Evolutionary conservation across 2,329 filamentous ascomycete species (phyloP).

Genomic region (Paracorniculantispora psalliotae): DNA sequence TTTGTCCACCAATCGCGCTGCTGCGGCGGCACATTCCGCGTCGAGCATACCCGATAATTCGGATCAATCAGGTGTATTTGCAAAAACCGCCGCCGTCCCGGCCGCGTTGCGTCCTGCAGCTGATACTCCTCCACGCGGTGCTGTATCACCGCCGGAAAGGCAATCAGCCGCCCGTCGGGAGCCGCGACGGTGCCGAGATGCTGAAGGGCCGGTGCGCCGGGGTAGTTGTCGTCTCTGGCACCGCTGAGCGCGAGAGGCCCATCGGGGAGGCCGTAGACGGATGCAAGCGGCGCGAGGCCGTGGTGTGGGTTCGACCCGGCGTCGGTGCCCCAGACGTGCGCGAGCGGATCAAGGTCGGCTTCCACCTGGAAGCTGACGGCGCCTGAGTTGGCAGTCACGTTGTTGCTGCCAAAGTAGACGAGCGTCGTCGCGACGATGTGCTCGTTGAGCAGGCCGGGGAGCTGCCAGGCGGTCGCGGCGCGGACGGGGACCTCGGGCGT

Average conservation of each 20-base stretch:
- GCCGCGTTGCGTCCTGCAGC: slow-evolving; percentile 42
- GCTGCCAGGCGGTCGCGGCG: background rate
- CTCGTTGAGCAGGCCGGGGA: slow-evolving; percentile 3
- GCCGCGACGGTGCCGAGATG: slow-evolving; percentile 36
- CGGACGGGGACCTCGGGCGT: background rate
- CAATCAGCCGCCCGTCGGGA: too few species aligned
- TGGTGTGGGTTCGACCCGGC: background rate
- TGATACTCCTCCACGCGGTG: slow-evolving; percentile 46
- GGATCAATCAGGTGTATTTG: slow-evolving; percentile 58
- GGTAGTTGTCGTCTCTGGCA: background rate
- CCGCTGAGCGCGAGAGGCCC: background rate
- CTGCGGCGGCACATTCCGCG: slow-evolving; percentile 36
- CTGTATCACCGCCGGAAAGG: too few species aligned
- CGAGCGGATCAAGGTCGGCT: background rate
- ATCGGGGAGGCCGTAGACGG: background rate
- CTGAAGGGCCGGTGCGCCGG: background rate
- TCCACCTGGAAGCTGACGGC: background rate
- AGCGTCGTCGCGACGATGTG: slow-evolving; percentile 4
- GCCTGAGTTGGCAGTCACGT: background rate
- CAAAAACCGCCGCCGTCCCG: slow-evolving; percentile 52
- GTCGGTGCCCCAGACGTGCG: background rate
- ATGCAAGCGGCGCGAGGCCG: background rate
- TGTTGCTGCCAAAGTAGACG: background rate
- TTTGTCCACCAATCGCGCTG: background rate
- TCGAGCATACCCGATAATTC: slow-evolving; percentile 41